Base-by-base conservation (phyloP, 345 rosid species). In the Citrus medica region DNA sequence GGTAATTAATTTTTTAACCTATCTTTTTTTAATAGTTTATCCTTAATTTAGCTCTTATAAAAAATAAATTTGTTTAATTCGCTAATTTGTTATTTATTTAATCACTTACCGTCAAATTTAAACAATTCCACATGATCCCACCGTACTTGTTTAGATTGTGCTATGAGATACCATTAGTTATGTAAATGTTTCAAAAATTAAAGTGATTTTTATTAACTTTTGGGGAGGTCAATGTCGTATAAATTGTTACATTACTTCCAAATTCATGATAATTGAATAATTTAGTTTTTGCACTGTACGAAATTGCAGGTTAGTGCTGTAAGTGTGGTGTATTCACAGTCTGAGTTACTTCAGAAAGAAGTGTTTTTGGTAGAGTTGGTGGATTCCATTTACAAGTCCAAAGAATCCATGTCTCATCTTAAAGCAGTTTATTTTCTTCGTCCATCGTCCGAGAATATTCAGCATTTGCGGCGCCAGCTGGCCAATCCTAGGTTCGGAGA, bases 301-400 rank as follows among this genome's bases (percentile, higher is more conserved):
- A 83, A 33, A 67, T 82, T 86, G 68, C 85, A 94, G 99, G 97
- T 96, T 76, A 91, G 98, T 75, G 82, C 88, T 80, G 95, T 96
- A 27, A 96, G 98, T 82, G 95, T 92, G 73, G 98, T 80, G 67
- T 96, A 96, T 81, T 91, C 99, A 21, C 98, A 96, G 82, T 92
- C 99, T 19, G 98, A 96, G 74, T 89, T 96, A 59, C 99, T 96
- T 38, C 97, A 90, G 85, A 94, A 96, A 80, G 99, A 96, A 83
- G 99, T 94, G 4, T 96, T 92, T 81, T 80, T 96, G 75, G 98
- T 96, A 30, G 99, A 96, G 86, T 74, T 92, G 87, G 90, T 96
- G 27, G 99, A 92, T 74, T 91, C 98, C 63, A 90, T 96, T 77
- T 86, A 95, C 61, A 90, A 80, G 58, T 94, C 99, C 0, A 91